Percentiles rank a stretch among this genome's conserved stretches.
These are phyloP conservation scores for Artemisia tridentata DNA, from an alignment of 129 eudicot genomes.

Conservation along the genomic window DNA sequence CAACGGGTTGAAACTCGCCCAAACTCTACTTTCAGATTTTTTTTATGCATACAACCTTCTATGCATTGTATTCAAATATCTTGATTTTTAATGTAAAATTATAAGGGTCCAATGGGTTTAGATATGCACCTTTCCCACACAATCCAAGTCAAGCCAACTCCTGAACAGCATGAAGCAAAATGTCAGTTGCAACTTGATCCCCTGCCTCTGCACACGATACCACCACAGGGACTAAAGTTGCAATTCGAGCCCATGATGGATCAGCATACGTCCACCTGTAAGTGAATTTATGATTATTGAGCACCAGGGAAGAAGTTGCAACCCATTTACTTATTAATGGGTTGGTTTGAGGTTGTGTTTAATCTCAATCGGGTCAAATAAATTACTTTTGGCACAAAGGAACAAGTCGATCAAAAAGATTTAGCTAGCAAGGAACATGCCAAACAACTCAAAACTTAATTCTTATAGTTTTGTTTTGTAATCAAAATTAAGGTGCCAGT, in stretches of 20 bases:
- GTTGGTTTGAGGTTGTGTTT: no score
- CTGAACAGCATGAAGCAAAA: slow-evolving; percentile 72
- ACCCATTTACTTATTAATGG: no score
- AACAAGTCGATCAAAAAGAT: not conserved
- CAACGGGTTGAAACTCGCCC: no score
- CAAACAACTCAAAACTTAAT: slow-evolving; percentile 3
- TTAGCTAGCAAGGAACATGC: no score
- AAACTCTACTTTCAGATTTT: no score
- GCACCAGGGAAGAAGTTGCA: no score
- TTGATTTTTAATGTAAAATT: not conserved
- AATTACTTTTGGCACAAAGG: no score
- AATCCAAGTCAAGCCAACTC: slow-evolving; percentile 83
- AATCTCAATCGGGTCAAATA: no score
- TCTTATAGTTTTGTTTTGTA: slow-evolving; percentile 14
- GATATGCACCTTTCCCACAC: slow-evolving; percentile 69
- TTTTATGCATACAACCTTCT: no score
- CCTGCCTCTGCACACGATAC: slow-evolving; percentile 89
- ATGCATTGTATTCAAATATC: not conserved
- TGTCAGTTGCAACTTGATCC: slow-evolving; percentile 76
- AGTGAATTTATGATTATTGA: slow-evolving; percentile 5
- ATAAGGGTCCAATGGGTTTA: not conserved
- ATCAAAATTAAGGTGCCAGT: no score
- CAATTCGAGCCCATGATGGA: slow-evolving; percentile 97
- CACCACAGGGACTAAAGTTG: slow-evolving; percentile 76
- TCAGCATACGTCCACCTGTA: slow-evolving; percentile 95